Evolutionary conservation across 257 asterid genomes (phyloP).

Genomic region (Eucommia ulmoides): DNA sequence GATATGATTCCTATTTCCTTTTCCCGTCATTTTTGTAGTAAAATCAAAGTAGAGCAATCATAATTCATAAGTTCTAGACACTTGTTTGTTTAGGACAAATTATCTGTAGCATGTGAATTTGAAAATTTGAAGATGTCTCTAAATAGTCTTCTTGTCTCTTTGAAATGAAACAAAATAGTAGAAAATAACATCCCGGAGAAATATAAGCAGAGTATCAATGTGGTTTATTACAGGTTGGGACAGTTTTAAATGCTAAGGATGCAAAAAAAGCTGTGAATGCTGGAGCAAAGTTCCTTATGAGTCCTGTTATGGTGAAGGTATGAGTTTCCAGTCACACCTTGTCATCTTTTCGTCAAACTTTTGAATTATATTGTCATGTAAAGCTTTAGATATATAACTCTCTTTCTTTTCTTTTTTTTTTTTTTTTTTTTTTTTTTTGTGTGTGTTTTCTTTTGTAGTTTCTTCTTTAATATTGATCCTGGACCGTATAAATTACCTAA

Average conservation of each 20-base stretch:
- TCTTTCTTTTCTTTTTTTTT: background rate
- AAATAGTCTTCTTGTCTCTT: too few species aligned
- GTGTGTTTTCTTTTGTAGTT: background rate
- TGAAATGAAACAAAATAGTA: too few species aligned
- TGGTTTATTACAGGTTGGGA: constrained; percentile 76
- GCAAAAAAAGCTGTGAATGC: constrained; percentile 38
- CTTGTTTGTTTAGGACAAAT: background rate
- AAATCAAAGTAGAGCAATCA: too few species aligned
- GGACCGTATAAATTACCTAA: background rate
- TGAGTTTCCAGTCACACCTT: background rate
- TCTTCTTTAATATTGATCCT: background rate
- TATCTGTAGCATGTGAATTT: background rate
- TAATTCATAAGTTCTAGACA: too few species aligned
- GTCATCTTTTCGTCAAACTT: too few species aligned
- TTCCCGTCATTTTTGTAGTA: too few species aligned
- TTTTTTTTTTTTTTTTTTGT: background rate
- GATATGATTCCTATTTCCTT: too few species aligned
- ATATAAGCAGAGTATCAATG: too few species aligned
- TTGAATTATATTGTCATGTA: too few species aligned
- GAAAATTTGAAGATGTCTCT: background rate
- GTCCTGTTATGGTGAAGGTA: constrained; percentile 79
- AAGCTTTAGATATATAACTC: background rate
- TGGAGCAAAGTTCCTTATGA: constrained; percentile 84
- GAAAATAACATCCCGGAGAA: too few species aligned
- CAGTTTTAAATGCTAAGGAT: constrained; percentile 39